Conservation (phyloP, 306 rosid genomes). For the Parietaria judaica region DNA sequence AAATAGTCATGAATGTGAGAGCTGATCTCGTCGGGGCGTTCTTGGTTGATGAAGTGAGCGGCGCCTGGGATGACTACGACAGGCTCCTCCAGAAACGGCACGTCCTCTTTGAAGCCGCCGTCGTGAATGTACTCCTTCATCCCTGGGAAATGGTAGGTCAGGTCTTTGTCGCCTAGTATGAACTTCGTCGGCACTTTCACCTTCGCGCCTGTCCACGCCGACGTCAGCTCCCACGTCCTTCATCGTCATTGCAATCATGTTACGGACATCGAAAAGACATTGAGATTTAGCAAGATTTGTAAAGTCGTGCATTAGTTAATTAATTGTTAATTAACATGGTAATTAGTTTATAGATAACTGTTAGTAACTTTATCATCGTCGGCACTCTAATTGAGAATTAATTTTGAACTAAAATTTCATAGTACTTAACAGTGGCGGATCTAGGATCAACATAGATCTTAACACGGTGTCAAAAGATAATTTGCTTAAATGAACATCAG, state of each 20-base stretch:
- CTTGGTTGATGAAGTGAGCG: constrained; percentile 29
- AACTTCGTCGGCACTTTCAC: constrained; percentile 25
- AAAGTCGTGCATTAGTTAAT: too few relatives aligned
- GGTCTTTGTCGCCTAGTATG: constrained; percentile 21
- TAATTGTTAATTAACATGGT: too few relatives aligned
- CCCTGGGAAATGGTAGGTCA: constrained; percentile 18
- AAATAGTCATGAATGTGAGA: constrained; percentile 21
- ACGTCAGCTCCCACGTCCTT: constrained; percentile 29
- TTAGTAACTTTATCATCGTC: too few relatives aligned
- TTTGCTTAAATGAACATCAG: too few relatives aligned
- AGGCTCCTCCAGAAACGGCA: constrained; percentile 18
- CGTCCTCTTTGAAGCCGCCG: constrained; percentile 22
- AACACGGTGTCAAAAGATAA: too few relatives aligned
- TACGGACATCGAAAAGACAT: not conserved
- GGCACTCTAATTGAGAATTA: too few relatives aligned
- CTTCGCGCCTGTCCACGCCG: constrained; percentile 18
- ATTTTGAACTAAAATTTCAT: too few relatives aligned
- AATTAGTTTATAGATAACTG: too few relatives aligned
- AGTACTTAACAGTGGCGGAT: too few relatives aligned
- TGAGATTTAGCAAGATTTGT: not conserved
- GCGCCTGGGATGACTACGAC: constrained; percentile 24
- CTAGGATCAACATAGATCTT: too few relatives aligned
- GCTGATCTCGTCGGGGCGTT: constrained; percentile 21
- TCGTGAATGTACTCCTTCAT: constrained; percentile 22
- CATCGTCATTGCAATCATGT: not conserved